Base-by-base conservation (phyloP, 257 asterid genomes). In the Solanum tacnaense region DNA sequence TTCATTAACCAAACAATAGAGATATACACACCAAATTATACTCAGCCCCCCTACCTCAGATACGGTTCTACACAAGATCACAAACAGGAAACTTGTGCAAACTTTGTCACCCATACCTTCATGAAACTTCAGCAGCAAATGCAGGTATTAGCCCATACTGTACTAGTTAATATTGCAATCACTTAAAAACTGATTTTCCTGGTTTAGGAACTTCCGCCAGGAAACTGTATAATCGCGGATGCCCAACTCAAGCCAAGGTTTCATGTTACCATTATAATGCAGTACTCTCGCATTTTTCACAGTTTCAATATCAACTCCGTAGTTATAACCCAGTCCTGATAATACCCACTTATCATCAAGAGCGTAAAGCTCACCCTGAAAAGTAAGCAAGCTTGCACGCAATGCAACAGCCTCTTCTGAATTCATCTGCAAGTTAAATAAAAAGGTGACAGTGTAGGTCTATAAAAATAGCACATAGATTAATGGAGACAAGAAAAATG, bases 161-260 rank as follows among this genome's bases (percentile, higher is more conserved):
- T 91, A 93, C 75, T 90, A 94, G 92, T 93, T 96, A 90, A 97
- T 95, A 89, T 97, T 97, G 91, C 99, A 97, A 49, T 95, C 98
- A 85, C 92, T 94, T 91, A 97, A 92, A 87, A 92, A 93, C 89
- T 91, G 95, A 89, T 92, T 92, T 85, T 94, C 96, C 74, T 93
- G 85, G 94, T 92, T 90, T 88, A 97, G 89, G 89, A 89, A 96
- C 87, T 91, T 94, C 92, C 93, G 92, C 99, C 99, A 97, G 71
- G 89, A 92, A 25, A 88, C 90, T 92, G 90, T 95, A 93, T 95
- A 97, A 86, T 91, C 91, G 4, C 94, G 95, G 91, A 97, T 97
- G 73, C 99, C 96, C 85, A 97, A 94, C 85, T 96, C 99, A 29
- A 97, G 99, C 99, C 99, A 97, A 18, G 99, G 99, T 90, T 97